Percentiles rank a stretch among this genome's conserved stretches.
phyloP scores from a whole-genome alignment of 257 asterid species.

The Paulownia fortunei region DNA sequence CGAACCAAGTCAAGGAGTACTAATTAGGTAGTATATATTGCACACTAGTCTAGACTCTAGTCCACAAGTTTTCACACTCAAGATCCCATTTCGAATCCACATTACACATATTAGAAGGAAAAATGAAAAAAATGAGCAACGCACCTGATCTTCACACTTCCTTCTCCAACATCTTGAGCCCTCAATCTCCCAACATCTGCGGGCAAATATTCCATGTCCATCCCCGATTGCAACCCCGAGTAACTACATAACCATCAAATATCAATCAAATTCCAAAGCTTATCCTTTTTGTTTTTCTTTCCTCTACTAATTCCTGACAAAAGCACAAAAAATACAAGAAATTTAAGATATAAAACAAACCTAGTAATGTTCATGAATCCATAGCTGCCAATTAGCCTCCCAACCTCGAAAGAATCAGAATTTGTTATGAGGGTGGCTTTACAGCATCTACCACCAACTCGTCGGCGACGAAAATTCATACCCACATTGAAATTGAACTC shows the following conservation, averaged over 20 bases:
- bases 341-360: conserved; percentile 35
- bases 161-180: conserved; percentile 90
- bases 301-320: neutral
- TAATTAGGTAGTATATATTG: neutral
- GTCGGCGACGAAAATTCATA: conserved; percentile 25
- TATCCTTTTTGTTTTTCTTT: neutral
- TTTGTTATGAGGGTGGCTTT: conserved; percentile 63
- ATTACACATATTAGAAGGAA: neutral
- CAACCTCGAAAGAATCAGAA: conserved; percentile 83
- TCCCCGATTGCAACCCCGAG: conserved; percentile 65
- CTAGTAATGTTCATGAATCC: conserved; percentile 91
- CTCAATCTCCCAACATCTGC: conserved; percentile 61
- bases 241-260: conserved; percentile 50
- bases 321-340: neutral
- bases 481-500: conserved; percentile 8
- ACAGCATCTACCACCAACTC: conserved; percentile 35
- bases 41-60: too few relatives aligned
- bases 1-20: neutral
- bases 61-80: neutral
- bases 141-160: conserved; percentile 82
- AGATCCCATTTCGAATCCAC: neutral
- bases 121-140: conserved; percentile 12
- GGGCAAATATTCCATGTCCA: conserved; percentile 46
- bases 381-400: conserved; percentile 84
- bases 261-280: conserved; percentile 6